Conservation (phyloP, 106 monocot species). For the Gastrodia elata region DNA sequence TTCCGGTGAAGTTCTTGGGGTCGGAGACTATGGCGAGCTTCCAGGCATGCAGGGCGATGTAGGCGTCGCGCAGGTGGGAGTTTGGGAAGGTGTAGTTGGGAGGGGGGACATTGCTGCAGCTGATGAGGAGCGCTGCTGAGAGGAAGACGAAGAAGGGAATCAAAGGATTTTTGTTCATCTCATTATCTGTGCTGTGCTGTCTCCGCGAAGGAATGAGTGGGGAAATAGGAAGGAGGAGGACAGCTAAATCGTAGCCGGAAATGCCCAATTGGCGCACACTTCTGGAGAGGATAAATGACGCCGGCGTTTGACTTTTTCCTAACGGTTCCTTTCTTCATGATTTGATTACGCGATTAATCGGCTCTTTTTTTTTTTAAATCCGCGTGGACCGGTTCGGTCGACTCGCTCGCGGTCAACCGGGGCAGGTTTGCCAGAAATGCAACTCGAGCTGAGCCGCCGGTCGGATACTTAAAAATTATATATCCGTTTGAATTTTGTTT, state of each 20-base stretch:
- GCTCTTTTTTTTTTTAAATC: not conserved
- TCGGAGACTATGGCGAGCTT: slow-evolving; percentile 41
- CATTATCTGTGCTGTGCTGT: too few species aligned
- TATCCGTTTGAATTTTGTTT: too few species aligned
- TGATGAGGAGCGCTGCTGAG: not conserved
- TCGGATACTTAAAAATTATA: too few species aligned
- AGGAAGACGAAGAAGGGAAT: not conserved
- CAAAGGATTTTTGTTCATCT: not conserved
- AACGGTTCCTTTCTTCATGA: not conserved
- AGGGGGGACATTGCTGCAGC: not conserved
- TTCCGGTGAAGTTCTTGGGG: slow-evolving; percentile 31
- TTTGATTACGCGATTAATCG: not conserved
- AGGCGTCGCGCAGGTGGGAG: slow-evolving; percentile 23
- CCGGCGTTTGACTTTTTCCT: not conserved
- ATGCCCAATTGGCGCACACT: not conserved
- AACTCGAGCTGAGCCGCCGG: too few species aligned
- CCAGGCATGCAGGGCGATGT: slow-evolving; percentile 43
- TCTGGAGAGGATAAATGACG: not conserved
- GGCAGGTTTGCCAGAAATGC: not conserved
- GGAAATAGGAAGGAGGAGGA: not conserved
- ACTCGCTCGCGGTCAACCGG: not conserved
- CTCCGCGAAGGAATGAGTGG: not conserved
- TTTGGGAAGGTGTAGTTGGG: slow-evolving; percentile 13
- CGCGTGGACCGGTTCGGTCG: not conserved
- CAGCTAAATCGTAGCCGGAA: not conserved